These are phyloP conservation scores for Penicillium oxalicum DNA, from an alignment of 2,329 filamentous ascomycete species.

Conservation along the genomic window DNA sequence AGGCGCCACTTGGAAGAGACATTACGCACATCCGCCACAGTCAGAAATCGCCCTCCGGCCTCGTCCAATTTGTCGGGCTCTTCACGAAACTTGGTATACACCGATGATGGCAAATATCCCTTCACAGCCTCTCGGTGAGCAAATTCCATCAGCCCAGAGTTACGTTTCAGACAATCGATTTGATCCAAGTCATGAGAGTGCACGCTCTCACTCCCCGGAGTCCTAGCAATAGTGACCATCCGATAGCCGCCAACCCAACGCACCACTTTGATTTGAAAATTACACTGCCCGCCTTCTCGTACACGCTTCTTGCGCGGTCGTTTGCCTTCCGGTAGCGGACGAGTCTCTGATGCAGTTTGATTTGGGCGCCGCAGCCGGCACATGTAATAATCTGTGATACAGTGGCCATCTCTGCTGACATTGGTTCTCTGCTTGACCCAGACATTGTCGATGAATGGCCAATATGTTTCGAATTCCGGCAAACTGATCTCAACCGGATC, in stretches of 20 bases:
- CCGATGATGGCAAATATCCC: conserved; percentile 45
- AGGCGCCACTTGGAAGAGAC: conserved; percentile 45
- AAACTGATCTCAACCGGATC: conserved; percentile 43
- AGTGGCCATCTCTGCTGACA: conserved; percentile 38
- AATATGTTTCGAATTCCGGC: conserved; percentile 44
- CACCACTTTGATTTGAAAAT: conserved; percentile 45
- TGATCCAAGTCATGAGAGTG: conserved; percentile 45
- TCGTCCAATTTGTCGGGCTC: conserved; percentile 41
- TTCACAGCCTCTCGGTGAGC: conserved; percentile 41
- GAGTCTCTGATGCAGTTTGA: conserved; percentile 36
- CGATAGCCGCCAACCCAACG: conserved; percentile 40
- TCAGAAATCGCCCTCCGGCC: conserved; percentile 43
- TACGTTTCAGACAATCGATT: conserved; percentile 45
- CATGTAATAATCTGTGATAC: conserved; percentile 44
- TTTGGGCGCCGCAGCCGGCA: conserved; percentile 41
- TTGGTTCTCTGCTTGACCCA: conserved; percentile 45
- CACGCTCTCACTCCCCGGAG: conserved; percentile 34
- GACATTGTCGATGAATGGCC: conserved; percentile 47
- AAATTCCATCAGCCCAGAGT: conserved; percentile 45
- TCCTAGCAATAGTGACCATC: conserved; percentile 40
- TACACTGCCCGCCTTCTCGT: conserved; percentile 43
- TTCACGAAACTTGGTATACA: conserved; percentile 45
- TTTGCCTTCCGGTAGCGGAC: conserved; percentile 42
- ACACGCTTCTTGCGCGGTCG: conserved; percentile 40
- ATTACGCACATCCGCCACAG: conserved; percentile 45